phyloP scores from a whole-genome alignment of 2,329 filamentous ascomycete species.

The Sphaerulina musiva region DNA sequence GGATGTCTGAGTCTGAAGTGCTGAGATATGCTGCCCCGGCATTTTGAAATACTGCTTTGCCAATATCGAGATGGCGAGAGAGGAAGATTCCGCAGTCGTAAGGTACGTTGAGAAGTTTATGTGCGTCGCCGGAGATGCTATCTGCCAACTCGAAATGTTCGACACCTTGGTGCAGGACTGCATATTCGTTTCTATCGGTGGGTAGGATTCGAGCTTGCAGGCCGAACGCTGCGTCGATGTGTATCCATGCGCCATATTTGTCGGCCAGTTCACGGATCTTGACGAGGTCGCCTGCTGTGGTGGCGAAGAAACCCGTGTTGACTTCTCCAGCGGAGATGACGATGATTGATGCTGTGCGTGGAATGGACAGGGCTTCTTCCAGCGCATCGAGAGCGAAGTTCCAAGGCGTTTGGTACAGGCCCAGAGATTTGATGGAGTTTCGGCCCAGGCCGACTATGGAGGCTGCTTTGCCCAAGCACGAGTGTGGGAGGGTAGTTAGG shows the following conservation, averaged over 20 bases:
- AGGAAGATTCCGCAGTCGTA: constrained; percentile 93
- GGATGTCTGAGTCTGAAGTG: constrained; percentile 41
- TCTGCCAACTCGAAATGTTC: constrained; percentile 74
- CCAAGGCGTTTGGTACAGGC: constrained; percentile 54
- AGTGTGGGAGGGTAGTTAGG: constrained; percentile 75
- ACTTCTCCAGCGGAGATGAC: constrained; percentile 81
- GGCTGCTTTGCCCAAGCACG: constrained; percentile 76
- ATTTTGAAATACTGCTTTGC: constrained; percentile 67
- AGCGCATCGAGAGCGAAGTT: constrained; percentile 61
- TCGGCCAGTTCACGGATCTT: constrained; percentile 64
- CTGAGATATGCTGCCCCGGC: constrained; percentile 75
- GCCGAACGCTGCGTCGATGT: constrained; percentile 88
- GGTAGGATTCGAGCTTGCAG: constrained; percentile 67
- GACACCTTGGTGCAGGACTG: constrained; percentile 45
- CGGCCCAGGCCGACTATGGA: constrained; percentile 74
- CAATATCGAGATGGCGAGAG: constrained; percentile 55
- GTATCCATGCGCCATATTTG: constrained; percentile 71
- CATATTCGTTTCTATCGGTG: constrained; percentile 47
- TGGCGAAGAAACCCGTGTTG: constrained; percentile 79
- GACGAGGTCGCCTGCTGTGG: constrained; percentile 52
- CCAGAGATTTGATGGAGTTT: constrained; percentile 57
- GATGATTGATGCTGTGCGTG: constrained; percentile 61
- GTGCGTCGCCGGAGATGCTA: constrained; percentile 77
- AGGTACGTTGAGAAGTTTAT: constrained; percentile 91
- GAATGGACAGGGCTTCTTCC: constrained; percentile 52